Conservation (phyloP, 495 filamentous ascomycete species). For the Poronia punctata region DNA sequence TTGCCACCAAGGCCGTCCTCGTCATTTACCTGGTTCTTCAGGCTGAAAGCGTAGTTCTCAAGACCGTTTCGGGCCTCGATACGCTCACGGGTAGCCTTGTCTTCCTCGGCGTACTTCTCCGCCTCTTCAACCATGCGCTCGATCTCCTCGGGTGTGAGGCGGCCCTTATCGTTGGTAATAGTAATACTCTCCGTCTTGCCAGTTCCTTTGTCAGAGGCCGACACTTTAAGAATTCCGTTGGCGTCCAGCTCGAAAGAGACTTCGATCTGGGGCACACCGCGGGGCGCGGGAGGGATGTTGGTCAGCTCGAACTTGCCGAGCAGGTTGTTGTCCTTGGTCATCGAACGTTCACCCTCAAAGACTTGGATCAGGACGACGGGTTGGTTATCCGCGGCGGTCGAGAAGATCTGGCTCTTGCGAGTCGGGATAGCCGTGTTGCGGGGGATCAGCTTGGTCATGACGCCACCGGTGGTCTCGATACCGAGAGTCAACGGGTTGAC, state of each 20-base stretch:
- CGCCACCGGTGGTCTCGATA: conserved; percentile 97
- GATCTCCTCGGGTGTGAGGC: conserved; percentile 91
- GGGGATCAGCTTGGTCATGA: conserved; percentile 96
- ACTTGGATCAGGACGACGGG: conserved; percentile 96
- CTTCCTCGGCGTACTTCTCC: conserved; percentile 97
- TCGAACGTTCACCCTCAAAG: conserved; percentile 89
- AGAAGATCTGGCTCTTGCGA: conserved; percentile 96
- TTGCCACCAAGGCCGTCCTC: conserved; percentile 95
- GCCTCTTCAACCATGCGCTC: conserved; percentile 97
- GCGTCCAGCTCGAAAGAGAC: conserved; percentile 96
- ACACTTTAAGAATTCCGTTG: conserved; percentile 96
- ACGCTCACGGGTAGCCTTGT: conserved; percentile 91
- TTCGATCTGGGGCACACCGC: conserved; percentile 96
- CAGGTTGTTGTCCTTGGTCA: conserved; percentile 96
- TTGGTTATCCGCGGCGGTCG: conserved; percentile 96
- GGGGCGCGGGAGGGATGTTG: conserved; percentile 86
- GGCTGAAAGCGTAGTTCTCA: conserved; percentile 92
- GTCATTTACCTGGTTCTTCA: conserved; percentile 99
- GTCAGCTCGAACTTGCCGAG: conserved; percentile 98
- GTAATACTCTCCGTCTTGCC: conserved; percentile 94
- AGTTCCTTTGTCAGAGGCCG: conserved; percentile 92
- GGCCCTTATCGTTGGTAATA: conserved; percentile 98
- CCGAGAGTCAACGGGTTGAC: conserved; percentile 97
- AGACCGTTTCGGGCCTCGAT: conserved; percentile 94
- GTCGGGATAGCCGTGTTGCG: conserved; percentile 94